Conservation (phyloP, 257 asterid genomes). For the Linaria vulgaris region DNA sequence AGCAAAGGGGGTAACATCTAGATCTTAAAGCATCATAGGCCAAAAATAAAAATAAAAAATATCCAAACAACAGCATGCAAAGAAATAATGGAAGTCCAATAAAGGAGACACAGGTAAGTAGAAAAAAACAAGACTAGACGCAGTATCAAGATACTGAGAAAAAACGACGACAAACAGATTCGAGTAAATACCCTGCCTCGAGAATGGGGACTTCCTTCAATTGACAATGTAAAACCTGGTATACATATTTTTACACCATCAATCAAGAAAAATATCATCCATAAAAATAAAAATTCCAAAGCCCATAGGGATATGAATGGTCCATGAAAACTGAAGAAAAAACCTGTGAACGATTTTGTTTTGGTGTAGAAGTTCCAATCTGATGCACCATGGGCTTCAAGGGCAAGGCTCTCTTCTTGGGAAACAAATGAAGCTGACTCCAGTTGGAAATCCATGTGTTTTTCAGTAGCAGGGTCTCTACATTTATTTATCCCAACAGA, state of each 20-base stretch:
- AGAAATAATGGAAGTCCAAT: neutral
- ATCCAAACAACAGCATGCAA: too few relatives aligned
- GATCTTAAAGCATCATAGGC: neutral
- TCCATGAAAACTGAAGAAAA: slow-evolving; percentile 16
- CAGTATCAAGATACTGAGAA: neutral
- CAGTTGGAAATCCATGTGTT: slow-evolving; percentile 30
- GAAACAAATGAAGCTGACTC: slow-evolving; percentile 37
- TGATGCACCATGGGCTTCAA: slow-evolving; percentile 33
- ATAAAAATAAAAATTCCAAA: neutral
- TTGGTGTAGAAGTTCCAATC: slow-evolving; percentile 28
- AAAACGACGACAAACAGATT: neutral
- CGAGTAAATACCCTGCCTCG: slow-evolving; percentile 42
- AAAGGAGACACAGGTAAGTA: neutral
- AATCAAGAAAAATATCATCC: slow-evolving; percentile 15
- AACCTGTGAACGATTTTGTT: slow-evolving; percentile 53
- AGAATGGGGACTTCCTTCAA: slow-evolving; percentile 43
- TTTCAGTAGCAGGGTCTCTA: slow-evolving; percentile 43
- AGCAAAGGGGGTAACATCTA: neutral
- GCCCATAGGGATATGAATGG: neutral
- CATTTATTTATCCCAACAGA: slow-evolving; percentile 30
- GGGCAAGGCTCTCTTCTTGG: slow-evolving; percentile 29
- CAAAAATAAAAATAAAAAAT: neutral
- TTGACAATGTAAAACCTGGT: slow-evolving; percentile 46
- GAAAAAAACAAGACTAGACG: neutral
- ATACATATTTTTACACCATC: slow-evolving; percentile 8